Base-by-base conservation (phyloP, 2,329 filamentous ascomycete genomes). In the Alternaria ventricosa region DNA sequence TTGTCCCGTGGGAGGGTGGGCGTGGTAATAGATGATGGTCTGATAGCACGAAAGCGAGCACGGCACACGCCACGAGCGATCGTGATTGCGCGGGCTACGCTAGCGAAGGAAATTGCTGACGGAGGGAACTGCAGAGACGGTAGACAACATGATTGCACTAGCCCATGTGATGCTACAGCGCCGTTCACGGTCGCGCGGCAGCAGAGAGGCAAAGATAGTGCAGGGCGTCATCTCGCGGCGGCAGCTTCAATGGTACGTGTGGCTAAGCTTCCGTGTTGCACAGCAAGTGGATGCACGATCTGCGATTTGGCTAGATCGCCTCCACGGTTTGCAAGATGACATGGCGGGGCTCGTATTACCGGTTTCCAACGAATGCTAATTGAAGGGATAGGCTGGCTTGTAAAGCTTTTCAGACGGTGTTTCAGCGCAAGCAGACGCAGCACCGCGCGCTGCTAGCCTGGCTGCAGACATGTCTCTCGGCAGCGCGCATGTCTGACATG, bases 371-470 rank as follows among this genome's bases (percentile, higher is more conserved):
- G 8, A 41, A 44, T 55, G 68, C 71, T 73, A 65, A 70, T 66
- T 36, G 63, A 64, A 56, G 65, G 63, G 66, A 69, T 65, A 92
- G 90, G 83, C 82, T 95, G 63, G 90, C 89, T 0, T 88, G 89
- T 55, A 84, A 84, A 27, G 93, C 93, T 6, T 97, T 97, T 72
- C 78, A 83, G 49, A 82, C 84, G 55, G 89, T 96, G 27, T 83
- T 97, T 71, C 77, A 79, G 51, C 86, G 84, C 70, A 93, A 91
- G 77, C 94, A 97, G 84, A 90, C 90, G 33, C 86, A 84, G 58
- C 92, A 93, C 78, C 74, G 74, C 6, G 80, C 80, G 28, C 85
- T 94, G 13, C 79, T 97, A 61, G 78, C 76, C 30, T 97, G 93
- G 93, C 79, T 97, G 63, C 83, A 73, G 53, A 62, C 49, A 55